A percentile compares a stretch with the other conserved stretches of the same genome.
phyloP scores from a whole-genome alignment of 2,329 filamentous ascomycete genomes.

The Pseudocercospora vitis region DNA sequence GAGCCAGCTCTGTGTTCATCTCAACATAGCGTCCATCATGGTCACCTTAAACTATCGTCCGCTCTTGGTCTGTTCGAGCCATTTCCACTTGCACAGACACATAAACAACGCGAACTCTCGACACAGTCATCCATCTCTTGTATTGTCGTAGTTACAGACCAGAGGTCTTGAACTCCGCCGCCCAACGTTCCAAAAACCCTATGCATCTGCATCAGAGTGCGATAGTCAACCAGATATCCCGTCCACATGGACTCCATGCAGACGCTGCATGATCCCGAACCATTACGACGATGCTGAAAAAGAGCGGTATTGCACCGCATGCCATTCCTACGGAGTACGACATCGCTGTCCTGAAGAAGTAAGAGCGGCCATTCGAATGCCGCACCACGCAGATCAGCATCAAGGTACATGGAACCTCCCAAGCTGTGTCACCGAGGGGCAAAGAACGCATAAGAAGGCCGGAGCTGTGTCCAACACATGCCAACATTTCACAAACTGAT shows the following conservation, averaged over 20 bases:
- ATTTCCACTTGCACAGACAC: no score
- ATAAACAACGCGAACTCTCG: no score
- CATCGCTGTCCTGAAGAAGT: not conserved
- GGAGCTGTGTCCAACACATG: not conserved
- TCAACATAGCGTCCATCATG: no score
- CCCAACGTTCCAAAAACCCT: no score
- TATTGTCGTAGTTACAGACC: no score
- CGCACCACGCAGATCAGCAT: not conserved
- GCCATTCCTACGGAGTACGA: not conserved
- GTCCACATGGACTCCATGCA: not conserved
- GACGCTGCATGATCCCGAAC: not conserved
- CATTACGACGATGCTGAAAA: not conserved
- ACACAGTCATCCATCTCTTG: no score
- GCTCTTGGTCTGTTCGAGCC: no score
- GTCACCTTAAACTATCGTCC: no score
- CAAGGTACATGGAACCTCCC: not conserved
- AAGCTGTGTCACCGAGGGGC: not conserved
- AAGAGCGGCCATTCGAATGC: not conserved
- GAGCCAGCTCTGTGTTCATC: no score
- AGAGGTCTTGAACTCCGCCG: no score
- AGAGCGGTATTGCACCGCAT: not conserved
- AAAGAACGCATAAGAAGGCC: not conserved
- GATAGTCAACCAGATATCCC: conserved; percentile 2
- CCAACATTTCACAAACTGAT: not conserved
- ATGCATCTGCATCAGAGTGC: not conserved